These are phyloP conservation scores for Ustulina deusta DNA, from an alignment of 2,329 filamentous ascomycete genomes.

Conservation along the genomic window DNA sequence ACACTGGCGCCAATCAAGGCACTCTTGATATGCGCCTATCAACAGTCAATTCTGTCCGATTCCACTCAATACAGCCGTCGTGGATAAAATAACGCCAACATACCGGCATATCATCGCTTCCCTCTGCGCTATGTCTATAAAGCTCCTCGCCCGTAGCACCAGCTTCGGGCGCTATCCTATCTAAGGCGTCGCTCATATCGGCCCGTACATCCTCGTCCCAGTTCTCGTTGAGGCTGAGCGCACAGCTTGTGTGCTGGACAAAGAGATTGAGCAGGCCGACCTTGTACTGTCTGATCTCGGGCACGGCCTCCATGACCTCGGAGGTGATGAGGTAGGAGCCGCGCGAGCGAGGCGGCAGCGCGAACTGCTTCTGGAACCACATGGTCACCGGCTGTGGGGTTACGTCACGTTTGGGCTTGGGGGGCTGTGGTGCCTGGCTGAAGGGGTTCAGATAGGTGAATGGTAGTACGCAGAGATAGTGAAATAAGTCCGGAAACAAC, in stretches of 20 bases:
- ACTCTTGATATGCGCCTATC: slow-evolving; percentile 89
- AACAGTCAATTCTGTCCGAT: slow-evolving; percentile 68
- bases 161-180: slow-evolving; percentile 84
- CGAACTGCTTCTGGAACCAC: slow-evolving; percentile 88
- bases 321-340: slow-evolving; percentile 93
- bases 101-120: slow-evolving; percentile 93
- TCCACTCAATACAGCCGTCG: background rate
- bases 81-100: slow-evolving; percentile 45
- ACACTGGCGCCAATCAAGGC: slow-evolving; percentile 89
- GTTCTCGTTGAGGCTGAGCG: slow-evolving; percentile 93
- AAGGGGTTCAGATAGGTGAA: slow-evolving; percentile 53
- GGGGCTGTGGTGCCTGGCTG: slow-evolving; percentile 28
- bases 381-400: slow-evolving; percentile 60
- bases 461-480: slow-evolving; percentile 64
- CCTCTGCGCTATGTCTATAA: slow-evolving; percentile 90
- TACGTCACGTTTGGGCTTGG: slow-evolving; percentile 25
- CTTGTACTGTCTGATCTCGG: slow-evolving; percentile 86
- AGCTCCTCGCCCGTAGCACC: slow-evolving; percentile 78
- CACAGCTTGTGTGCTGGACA: slow-evolving; percentile 94
- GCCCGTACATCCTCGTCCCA: slow-evolving; percentile 84
- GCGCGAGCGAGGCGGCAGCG: slow-evolving; percentile 79
- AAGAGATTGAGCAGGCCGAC: slow-evolving; percentile 90
- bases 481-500: slow-evolving; percentile 66
- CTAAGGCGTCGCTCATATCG: slow-evolving; percentile 94
- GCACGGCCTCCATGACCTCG: slow-evolving; percentile 75